These are phyloP conservation scores for Filobasidium floriforme DNA, from an alignment of 768 basidiomycete genomes.

Conservation along the genomic window DNA sequence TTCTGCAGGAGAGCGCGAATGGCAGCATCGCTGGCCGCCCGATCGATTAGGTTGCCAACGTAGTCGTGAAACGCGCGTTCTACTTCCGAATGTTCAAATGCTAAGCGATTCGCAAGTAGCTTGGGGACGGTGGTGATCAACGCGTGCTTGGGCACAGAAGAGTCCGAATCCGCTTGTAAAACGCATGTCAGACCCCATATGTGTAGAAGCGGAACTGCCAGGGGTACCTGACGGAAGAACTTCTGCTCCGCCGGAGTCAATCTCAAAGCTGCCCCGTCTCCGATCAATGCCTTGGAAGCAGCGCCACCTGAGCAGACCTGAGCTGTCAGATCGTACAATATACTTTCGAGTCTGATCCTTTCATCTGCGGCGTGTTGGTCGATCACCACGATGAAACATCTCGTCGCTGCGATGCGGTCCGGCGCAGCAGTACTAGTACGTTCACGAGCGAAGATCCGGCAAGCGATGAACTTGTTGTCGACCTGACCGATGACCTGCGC, in stretches of 20 bases:
- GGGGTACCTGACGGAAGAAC: too few species aligned
- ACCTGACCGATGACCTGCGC: constrained; percentile 72
- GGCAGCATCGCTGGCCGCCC: constrained; percentile 24
- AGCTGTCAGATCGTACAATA: background rate
- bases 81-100: constrained; percentile 47
- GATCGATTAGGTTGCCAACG: constrained; percentile 56
- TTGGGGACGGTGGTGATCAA: background rate
- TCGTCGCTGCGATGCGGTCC: background rate
- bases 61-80: constrained; percentile 67
- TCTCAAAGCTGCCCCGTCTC: too few species aligned
- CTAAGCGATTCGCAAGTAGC: background rate
- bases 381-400: constrained; percentile 58
- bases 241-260: too few species aligned
- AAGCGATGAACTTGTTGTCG: constrained; percentile 83
- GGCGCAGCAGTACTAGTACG: constrained; percentile 21
- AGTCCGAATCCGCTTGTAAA: too few species aligned
- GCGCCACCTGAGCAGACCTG: background rate
- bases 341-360: constrained; percentile 74
- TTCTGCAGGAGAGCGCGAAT: constrained; percentile 1
- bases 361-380: constrained; percentile 99
- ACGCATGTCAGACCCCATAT: too few species aligned
- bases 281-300: background rate
- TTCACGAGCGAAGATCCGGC: constrained; percentile 38
- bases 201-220: too few species aligned
- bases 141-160: too few species aligned